These are phyloP conservation scores for Hirsutella thompsonii DNA, from an alignment of 2,329 filamentous ascomycete species.

Conservation along the genomic window DNA sequence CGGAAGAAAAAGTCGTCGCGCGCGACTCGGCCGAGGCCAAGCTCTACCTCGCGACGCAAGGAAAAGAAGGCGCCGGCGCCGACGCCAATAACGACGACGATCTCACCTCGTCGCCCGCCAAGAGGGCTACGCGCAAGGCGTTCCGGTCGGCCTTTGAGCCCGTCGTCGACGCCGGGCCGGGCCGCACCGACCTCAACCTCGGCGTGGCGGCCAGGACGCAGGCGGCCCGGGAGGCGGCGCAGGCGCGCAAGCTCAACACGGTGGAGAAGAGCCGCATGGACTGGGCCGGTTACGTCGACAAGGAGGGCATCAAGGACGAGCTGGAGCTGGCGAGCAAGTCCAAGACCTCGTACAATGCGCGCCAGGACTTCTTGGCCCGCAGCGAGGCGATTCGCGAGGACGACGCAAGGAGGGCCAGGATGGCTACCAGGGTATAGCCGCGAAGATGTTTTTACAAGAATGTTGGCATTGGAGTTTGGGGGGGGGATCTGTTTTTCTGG, in stretches of 20 bases:
- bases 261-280: slow-evolving; percentile 63
- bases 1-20: slow-evolving; percentile 57
- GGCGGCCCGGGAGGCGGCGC: slow-evolving; percentile 33
- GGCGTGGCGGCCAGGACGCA: slow-evolving; percentile 35
- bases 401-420: slow-evolving; percentile 41
- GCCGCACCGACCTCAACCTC: slow-evolving; percentile 45
- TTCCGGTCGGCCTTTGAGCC: slow-evolving; percentile 54
- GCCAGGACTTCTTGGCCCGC: slow-evolving; percentile 52
- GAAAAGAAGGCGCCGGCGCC: slow-evolving; percentile 10
- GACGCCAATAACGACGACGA: too few relatives aligned
- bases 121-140: slow-evolving; percentile 36
- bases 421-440: slow-evolving; percentile 23
- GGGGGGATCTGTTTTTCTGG: background rate
- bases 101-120: slow-evolving; percentile 20
- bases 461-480: background rate
- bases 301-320: slow-evolving; percentile 58
- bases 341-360: slow-evolving; percentile 48
- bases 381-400: slow-evolving; percentile 51
- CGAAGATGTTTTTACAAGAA: background rate
- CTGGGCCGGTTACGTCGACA: slow-evolving; percentile 60
- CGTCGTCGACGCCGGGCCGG: slow-evolving; percentile 25
- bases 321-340: slow-evolving; percentile 50
- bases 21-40: slow-evolving; percentile 53
- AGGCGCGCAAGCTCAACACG: slow-evolving; percentile 54
- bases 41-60: slow-evolving; percentile 44